phyloP scores from a whole-genome alignment of 2,329 filamentous ascomycete genomes.

The Fusarium cicatricum region DNA sequence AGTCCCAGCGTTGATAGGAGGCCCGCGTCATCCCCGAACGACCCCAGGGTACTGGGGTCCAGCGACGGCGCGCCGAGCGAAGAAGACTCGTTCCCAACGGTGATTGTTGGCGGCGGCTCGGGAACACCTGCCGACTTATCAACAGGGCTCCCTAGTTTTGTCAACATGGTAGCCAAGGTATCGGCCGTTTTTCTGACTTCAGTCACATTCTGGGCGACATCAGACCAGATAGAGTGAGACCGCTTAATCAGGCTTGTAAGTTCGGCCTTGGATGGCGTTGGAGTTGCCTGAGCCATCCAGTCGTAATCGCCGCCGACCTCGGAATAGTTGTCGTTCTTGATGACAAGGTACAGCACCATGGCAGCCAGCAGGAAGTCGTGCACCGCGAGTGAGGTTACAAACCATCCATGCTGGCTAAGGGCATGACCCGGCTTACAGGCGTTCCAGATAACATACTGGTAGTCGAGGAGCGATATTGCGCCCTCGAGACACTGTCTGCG shows the following conservation, averaged over 20 bases:
- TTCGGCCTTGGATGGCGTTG: conserved; percentile 48
- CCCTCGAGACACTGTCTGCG: conserved; percentile 59
- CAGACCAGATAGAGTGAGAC: conserved; percentile 56
- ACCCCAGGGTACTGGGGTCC: conserved; percentile 33
- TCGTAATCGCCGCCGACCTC: conserved; percentile 46
- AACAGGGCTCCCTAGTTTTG: conserved; percentile 49
- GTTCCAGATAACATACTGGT: conserved; percentile 58
- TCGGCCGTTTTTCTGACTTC: conserved; percentile 58
- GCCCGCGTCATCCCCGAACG: conserved; percentile 29
- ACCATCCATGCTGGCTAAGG: conserved; percentile 62
- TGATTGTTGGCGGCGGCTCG: conserved; percentile 3
- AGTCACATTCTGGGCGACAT: conserved; percentile 47
- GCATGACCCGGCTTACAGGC: conserved; percentile 62
- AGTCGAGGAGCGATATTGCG: conserved; percentile 57
- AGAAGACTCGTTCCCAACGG: conserved; percentile 18
- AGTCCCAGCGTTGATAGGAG: conserved; percentile 35
- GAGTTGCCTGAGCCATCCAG: conserved; percentile 47
- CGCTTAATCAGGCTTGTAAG: conserved; percentile 52
- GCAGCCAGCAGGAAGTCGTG: conserved; percentile 70
- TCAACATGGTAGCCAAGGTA: conserved; percentile 56
- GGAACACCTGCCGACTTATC: conserved; percentile 16
- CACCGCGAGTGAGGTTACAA: conserved; percentile 63
- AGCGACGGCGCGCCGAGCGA: conserved; percentile 31
- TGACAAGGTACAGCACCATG: conserved; percentile 65
- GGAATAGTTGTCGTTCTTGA: conserved; percentile 54